phyloP scores from a whole-genome alignment of 768 basidiomycete species.

The Thelephora ganbajun region DNA sequence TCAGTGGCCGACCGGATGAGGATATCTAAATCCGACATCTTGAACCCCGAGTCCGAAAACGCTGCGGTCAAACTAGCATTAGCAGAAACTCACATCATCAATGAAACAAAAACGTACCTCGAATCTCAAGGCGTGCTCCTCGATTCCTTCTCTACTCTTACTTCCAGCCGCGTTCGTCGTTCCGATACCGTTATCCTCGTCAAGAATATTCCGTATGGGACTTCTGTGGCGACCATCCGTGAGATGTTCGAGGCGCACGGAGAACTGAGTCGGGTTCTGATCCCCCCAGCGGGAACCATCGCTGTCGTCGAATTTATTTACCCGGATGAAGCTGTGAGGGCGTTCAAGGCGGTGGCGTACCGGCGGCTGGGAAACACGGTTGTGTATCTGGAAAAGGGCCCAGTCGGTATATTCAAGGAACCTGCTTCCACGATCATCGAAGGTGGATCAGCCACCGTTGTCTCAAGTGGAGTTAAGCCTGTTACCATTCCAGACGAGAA shows the following conservation, averaged over 20 bases:
- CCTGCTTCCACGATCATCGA: constrained; percentile 9
- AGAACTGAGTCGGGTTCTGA: constrained; percentile 49
- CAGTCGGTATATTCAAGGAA: constrained; percentile 67
- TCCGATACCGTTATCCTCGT: constrained; percentile 82
- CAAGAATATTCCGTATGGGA: constrained; percentile 95
- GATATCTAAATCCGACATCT: constrained; percentile 74
- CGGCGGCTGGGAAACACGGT: constrained; percentile 79
- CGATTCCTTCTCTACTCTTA: constrained; percentile 35
- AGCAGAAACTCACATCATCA: constrained; percentile 92
- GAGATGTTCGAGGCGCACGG: constrained; percentile 73
- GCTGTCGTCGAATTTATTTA: constrained; percentile 82
- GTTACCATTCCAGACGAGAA: constrained; percentile 30
- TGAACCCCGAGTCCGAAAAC: constrained; percentile 71
- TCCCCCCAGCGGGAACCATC: constrained; percentile 89
- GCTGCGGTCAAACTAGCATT: constrained; percentile 90
- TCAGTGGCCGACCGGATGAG: constrained; percentile 85
- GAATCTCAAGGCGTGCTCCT: constrained; percentile 62
- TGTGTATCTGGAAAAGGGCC: constrained; percentile 88
- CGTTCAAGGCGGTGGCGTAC: constrained; percentile 77
- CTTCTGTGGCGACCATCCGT: constrained; percentile 57
- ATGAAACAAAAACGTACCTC: constrained; percentile 86
- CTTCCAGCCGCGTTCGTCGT: constrained; percentile 19
- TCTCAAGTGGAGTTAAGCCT: constrained; percentile 15
- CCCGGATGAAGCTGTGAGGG: constrained; percentile 53
- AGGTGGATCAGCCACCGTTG: constrained; percentile 7